Percentiles rank a stretch among this genome's conserved stretches.
phyloP scores from a whole-genome alignment of 2,329 filamentous ascomycete species.

The Beauveria australis region DNA sequence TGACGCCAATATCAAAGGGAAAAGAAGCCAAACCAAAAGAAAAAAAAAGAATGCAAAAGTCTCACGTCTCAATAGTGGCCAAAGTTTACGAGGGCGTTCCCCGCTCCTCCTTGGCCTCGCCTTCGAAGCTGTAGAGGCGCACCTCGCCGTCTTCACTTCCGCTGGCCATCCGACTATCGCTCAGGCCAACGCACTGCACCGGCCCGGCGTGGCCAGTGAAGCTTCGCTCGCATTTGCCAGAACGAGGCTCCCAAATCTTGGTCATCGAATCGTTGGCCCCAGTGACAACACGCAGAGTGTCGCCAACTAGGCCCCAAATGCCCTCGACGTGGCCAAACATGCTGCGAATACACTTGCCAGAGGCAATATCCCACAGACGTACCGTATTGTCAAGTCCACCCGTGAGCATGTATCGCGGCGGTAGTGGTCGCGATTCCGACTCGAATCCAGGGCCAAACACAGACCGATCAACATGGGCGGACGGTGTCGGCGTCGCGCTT shows the following conservation, averaged over 20 bases:
- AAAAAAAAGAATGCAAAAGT: slow-evolving; percentile 7
- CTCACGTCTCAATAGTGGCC: slow-evolving; percentile 22
- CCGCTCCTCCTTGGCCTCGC: slow-evolving; percentile 38
- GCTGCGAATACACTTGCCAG: slow-evolving; percentile 75
- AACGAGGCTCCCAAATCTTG: slow-evolving; percentile 86
- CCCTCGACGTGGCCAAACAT: slow-evolving; percentile 97
- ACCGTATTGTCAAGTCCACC: slow-evolving; percentile 87
- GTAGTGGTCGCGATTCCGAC: slow-evolving; percentile 57
- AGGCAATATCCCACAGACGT: slow-evolving; percentile 81
- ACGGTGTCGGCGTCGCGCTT: slow-evolving; percentile 31
- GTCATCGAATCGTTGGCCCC: slow-evolving; percentile 92
- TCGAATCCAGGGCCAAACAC: slow-evolving; percentile 57
- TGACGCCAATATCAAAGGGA: background rate
- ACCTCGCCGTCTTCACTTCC: slow-evolving; percentile 93
- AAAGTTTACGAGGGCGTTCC: slow-evolving; percentile 39
- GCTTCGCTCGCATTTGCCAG: slow-evolving; percentile 84
- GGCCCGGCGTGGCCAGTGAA: slow-evolving; percentile 86
- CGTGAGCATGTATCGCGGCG: slow-evolving; percentile 86
- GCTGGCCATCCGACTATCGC: slow-evolving; percentile 81
- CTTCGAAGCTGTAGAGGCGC: slow-evolving; percentile 69
- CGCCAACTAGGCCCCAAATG: slow-evolving; percentile 85
- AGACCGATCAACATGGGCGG: slow-evolving; percentile 36
- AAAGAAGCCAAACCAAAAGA: background rate
- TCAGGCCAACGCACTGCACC: slow-evolving; percentile 86
- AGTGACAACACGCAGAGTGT: slow-evolving; percentile 79